Evolutionary conservation across 805 yeast genomes (phyloP).

Genomic region (Sugiyamaella boreocaroliniensis): DNA sequence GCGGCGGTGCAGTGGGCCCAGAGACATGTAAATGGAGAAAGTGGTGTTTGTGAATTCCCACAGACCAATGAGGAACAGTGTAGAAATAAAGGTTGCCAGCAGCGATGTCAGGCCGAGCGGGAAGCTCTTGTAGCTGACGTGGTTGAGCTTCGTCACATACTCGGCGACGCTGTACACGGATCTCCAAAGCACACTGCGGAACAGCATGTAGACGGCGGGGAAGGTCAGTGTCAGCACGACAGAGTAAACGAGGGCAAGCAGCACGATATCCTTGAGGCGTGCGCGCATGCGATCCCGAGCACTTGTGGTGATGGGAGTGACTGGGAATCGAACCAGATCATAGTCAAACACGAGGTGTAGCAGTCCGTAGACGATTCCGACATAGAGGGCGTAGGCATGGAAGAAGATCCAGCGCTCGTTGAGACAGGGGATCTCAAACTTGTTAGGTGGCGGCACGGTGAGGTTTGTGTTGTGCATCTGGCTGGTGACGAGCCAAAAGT

Average conservation of each 20-base stretch:
- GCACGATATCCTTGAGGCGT: constrained; percentile 1
- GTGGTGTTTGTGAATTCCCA: constrained; percentile 27
- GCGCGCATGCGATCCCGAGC: constrained; percentile 4
- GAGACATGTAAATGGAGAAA: constrained; percentile 29
- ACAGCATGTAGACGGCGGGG: constrained; percentile 15
- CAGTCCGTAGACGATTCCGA: constrained; percentile 9
- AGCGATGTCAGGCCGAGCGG: constrained; percentile 17
- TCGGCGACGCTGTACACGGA: constrained; percentile 10
- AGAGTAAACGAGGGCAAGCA: constrained; percentile 6
- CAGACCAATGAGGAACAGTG: constrained; percentile 16
- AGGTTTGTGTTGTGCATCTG: constrained; percentile 6
- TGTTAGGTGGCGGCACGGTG: constrained; percentile 5
- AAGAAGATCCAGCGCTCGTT: constrained; percentile 14
- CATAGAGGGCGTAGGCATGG: constrained; percentile 3
- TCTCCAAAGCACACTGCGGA: constrained; percentile 16
- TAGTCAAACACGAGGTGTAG: constrained; percentile 9
- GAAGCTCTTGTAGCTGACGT: constrained; percentile 13
- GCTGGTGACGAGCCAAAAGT: constrained; percentile 4
- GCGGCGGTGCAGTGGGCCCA: constrained; percentile 32
- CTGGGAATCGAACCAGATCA: constrained; percentile 12
- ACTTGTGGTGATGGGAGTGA: constrained; percentile 2
- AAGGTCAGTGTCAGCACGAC: constrained; percentile 7
- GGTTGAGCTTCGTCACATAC: constrained; percentile 11
- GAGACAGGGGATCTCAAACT: constrained; percentile 10
- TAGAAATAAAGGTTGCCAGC: constrained; percentile 9